These are phyloP conservation scores for Entomortierella chlamydospora DNA, from an alignment of 192 early-diverging fungal genomes.

Conservation along the genomic window DNA sequence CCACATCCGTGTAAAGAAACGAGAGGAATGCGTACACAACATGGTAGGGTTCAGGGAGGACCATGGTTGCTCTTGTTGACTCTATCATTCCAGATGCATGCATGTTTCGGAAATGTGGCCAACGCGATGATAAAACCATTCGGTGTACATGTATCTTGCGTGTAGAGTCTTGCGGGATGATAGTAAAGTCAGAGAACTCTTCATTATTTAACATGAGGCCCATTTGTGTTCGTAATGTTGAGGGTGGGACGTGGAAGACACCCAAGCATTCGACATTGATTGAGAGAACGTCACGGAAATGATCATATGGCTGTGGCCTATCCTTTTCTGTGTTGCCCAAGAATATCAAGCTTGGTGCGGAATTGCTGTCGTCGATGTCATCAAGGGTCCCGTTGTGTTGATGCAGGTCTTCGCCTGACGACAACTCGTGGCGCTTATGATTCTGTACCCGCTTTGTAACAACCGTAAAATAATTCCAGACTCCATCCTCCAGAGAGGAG, in stretches of 20 bases:
- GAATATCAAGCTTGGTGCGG: slow-evolving; percentile 58
- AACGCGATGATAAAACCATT: slow-evolving; percentile 66
- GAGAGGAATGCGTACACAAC: slow-evolving; percentile 63
- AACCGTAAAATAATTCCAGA: slow-evolving; percentile 72
- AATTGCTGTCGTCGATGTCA: slow-evolving; percentile 40
- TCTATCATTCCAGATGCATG: slow-evolving; percentile 65
- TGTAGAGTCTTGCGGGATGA: slow-evolving; percentile 48
- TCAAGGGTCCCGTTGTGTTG: background rate
- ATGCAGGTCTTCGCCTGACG: slow-evolving; percentile 2
- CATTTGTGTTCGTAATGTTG: slow-evolving; percentile 55
- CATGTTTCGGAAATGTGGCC: slow-evolving; percentile 70
- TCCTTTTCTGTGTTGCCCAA: slow-evolving; percentile 66
- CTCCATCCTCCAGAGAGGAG: slow-evolving; percentile 57
- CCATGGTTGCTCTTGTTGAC: slow-evolving; percentile 56
- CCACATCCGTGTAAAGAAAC: slow-evolving; percentile 69
- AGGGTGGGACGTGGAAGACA: slow-evolving; percentile 62
- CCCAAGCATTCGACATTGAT: slow-evolving; percentile 68
- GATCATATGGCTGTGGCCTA: slow-evolving; percentile 65
- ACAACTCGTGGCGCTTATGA: background rate
- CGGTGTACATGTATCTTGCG: slow-evolving; percentile 66
- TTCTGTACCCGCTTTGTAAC: slow-evolving; percentile 39
- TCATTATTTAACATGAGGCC: slow-evolving; percentile 59
- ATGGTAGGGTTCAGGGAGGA: slow-evolving; percentile 63
- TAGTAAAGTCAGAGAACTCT: slow-evolving; percentile 69
- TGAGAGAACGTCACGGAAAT: slow-evolving; percentile 64